Evolutionary conservation across 2,329 filamentous ascomycete species (phyloP), one percentile per base, ranked within the genome.

Genomic region (Zasmidium citrigriseum): DNA sequence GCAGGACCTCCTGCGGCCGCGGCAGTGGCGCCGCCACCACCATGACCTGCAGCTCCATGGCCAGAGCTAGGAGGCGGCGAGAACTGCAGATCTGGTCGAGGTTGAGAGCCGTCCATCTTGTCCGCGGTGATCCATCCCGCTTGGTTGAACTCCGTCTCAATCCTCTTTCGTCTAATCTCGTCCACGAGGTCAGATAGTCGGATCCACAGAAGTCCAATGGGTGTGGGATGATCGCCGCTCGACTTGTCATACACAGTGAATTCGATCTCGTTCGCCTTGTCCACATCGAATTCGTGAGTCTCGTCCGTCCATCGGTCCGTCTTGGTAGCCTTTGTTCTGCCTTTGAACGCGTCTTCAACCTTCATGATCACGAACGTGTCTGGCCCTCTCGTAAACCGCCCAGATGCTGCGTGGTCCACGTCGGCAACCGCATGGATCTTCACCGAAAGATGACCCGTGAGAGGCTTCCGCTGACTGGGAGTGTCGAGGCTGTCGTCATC

Each of bases 251-350:
- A 99, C 11, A 99, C 93, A 0, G 92, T 98, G 54, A 99, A 85
- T 73, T 99, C 95, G 61, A 99, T 91, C 77, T 99, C 95, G 75
- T 99, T 99, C 53, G 95, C 95, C 79, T 98, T 98, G 77, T 98
- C 93, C 57, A 99, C 95, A 64, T 95, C 91, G 61, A 99, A 88
- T 58, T 88, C 92, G 75, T 97, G 95, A 34, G 88, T 85, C 77
- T 99, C 95, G 67, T 91, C 90, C 45, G 92, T 87, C 93, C 93
- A 99, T 69, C 86, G 86, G 76, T 99, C 95, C 61, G 83, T 96
- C 58, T 93, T 84, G 10, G 93, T 91, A 1, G 89, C 84, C 73
- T 87, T 91, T 22, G 95, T 99, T 65, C 92, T 86, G 44, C 92
- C 93, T 68, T 96, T 91, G 62, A 97, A 86, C 54, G 89, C 86